Percentiles rank a stretch among this genome's conserved stretches.
phyloP scores from a whole-genome alignment of 1,139 yeast species.

The Suhomyces bribrorum region DNA sequence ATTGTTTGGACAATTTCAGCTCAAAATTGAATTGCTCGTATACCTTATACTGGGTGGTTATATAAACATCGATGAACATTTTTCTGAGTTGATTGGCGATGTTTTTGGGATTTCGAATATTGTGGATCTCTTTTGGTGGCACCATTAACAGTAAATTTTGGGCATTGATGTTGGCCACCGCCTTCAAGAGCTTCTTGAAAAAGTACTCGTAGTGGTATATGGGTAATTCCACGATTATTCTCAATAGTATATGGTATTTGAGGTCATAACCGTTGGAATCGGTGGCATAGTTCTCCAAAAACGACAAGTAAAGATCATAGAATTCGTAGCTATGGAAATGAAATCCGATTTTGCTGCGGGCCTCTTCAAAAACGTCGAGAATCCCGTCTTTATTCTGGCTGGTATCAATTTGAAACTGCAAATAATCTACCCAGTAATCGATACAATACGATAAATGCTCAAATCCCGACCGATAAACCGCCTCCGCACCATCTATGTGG shows the following conservation, averaged over 20 bases:
- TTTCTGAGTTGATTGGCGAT: slow-evolving; percentile 42
- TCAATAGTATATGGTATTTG: slow-evolving; percentile 50
- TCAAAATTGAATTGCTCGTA: slow-evolving; percentile 68
- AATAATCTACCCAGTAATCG: slow-evolving; percentile 72
- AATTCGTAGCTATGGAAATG: slow-evolving; percentile 76
- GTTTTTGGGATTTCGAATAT: slow-evolving; percentile 19
- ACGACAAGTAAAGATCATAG: slow-evolving; percentile 70
- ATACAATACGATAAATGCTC: slow-evolving; percentile 55
- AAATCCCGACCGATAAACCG: slow-evolving; percentile 58
- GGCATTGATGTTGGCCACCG: slow-evolving; percentile 39
- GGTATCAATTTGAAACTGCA: slow-evolving; percentile 54
- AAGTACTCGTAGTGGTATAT: slow-evolving; percentile 72
- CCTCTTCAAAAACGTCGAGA: slow-evolving; percentile 56
- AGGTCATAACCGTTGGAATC: slow-evolving; percentile 33
- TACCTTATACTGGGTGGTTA: slow-evolving; percentile 60
- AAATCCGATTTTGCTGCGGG: slow-evolving; percentile 62
- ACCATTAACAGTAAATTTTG: slow-evolving; percentile 18
- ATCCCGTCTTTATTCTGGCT: slow-evolving; percentile 34
- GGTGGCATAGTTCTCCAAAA: slow-evolving; percentile 41
- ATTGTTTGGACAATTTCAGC: slow-evolving; percentile 52
- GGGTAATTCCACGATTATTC: slow-evolving; percentile 70
- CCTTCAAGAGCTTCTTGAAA: slow-evolving; percentile 42
- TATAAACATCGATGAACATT: slow-evolving; percentile 52
- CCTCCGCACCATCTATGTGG: slow-evolving; percentile 47
- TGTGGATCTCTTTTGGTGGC: slow-evolving; percentile 22